Base-by-base conservation (phyloP, 345 rosid genomes). In the Sonneratia caseolaris region DNA sequence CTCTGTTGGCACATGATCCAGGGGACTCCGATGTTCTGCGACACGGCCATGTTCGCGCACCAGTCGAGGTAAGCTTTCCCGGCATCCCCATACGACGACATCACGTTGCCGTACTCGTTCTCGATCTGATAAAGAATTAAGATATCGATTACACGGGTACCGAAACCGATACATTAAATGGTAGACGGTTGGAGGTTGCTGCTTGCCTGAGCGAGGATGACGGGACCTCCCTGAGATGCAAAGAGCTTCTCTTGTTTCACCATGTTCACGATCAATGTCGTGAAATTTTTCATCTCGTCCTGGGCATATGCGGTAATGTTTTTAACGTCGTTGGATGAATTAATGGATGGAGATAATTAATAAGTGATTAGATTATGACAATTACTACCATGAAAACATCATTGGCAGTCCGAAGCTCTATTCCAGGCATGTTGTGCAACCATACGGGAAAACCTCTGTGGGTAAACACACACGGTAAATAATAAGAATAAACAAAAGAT, bases 1-100 rank as follows among this genome's bases (percentile, higher is more conserved):
- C 66, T 70, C 64, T 92, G 87, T 68, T 87, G 89, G 80, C 98
- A 92, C 92, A 88, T 87, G 24, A 93, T 80, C 97, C 97, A 89
- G 43, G 98, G 98, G 35, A 93, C 85, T 4, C 91, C 96, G 11
- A 86, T 82, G 61, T 86, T 67, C 22, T 79, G 82, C 0, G 86
- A 82, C 42, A 76, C 75, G 7, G 97, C 98, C 96, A 91, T 83
- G 27, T 79, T 77, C 0, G 93, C 87, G 61, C 91, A 89, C 98
- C 97, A 93, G 2, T 87, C 78, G 0, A 89, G 0, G 61, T 91
- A 91, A 13, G 81, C 81, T 45, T 85, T 82, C 6, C 96, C 98
- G 27, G 77, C 82, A 7, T 80, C 88, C 38, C 82, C 88, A 72
- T 89, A 88, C 0, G 81, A 13, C 0, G 76, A 68, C 66, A 84